phyloP scores from a whole-genome alignment of 768 basidiomycete genomes.

The Sporobolomyces pararoseus region DNA sequence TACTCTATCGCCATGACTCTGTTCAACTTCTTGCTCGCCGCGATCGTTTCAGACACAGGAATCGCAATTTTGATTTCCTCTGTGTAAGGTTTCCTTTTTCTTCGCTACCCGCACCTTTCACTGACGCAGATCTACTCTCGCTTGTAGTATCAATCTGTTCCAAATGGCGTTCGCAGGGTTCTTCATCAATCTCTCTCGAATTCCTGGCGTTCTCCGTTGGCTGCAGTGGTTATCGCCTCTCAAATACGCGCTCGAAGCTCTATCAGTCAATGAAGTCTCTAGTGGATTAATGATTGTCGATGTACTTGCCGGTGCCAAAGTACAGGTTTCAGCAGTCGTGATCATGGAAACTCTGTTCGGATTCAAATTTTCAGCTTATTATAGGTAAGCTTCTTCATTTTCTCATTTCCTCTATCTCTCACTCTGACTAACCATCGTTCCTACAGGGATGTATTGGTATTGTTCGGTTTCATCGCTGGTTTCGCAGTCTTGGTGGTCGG shows the following conservation, averaged over 20 bases:
- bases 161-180: conserved; percentile 75
- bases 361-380: conserved; percentile 75
- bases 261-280: conserved; percentile 86
- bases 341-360: conserved; percentile 92
- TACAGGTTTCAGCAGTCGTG: conserved; percentile 67
- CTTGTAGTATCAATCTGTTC: conserved; percentile 50
- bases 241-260: conserved; percentile 57
- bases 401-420: not conserved
- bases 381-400: conserved; percentile 58
- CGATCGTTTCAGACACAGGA: conserved; percentile 76
- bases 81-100: conserved; percentile 41
- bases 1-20: conserved; percentile 81
- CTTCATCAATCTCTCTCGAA: conserved; percentile 78
- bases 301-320: conserved; percentile 30
- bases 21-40: conserved; percentile 88
- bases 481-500: conserved; percentile 69
- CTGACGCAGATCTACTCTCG: too few relatives aligned
- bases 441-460: conserved; percentile 68
- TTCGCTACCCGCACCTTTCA: not conserved
- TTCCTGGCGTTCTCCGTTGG: conserved; percentile 90
- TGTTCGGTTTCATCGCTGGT: conserved; percentile 79
- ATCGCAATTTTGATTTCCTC: conserved; percentile 83
- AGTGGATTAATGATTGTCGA: conserved; percentile 72
- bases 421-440: not conserved
- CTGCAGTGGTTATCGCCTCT: conserved; percentile 50